Base-by-base conservation (phyloP, 208 protist species). In the Tritrichomonas musculus region DNA sequence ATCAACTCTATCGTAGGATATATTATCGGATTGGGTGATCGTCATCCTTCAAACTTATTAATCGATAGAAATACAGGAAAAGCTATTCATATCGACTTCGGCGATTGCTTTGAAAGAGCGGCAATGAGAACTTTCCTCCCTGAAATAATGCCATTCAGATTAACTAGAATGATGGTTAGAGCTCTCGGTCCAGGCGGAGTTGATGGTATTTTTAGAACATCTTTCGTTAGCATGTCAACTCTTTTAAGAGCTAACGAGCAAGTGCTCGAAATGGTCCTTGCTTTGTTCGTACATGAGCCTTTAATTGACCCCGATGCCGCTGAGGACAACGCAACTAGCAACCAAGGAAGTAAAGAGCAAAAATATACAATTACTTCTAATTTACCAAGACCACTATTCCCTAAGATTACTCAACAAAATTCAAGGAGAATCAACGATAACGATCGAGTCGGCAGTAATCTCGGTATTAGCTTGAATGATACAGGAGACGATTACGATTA, bases 81-180 rank as follows among this genome's bases (percentile, higher is more conserved):
- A 66, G 39, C 72, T n/a, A 36, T 92, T 36, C 88, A 92, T 36
- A 92, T 92, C 14, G 88, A 92, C 30, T 92, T 72, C 55, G 57
- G 57, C 49, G 88, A 94, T 66, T 95, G 93, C 0, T 95, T 95
- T 69, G 94, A 95, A 55, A 92, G 77, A 27, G 94, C 93, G 1
- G 92, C 84, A 30, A 75, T 93, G 5, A 41, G 92, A 64, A 50
- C 60, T 47, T 55, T 41, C 25, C 17, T 93, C 25, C 88, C 88
- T 41, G 88, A 92, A 55, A 33, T 92, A 30, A 55, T 92, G 47
- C 88, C 88, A n/a, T 92, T 92, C 47, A 39, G 88, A 20, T 66
- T 92, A 41, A 92, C 88, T 17, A 64, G 88, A 27, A 92, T 69
- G 55, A 92, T 92, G 55, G 55, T 72, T 1, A 69, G 50, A 20